Percentiles rank a stretch among this genome's conserved stretches.
Evolutionary conservation across 2,329 filamentous ascomycete species (phyloP).

Genomic region (Bipolaris sorokiniana): DNA sequence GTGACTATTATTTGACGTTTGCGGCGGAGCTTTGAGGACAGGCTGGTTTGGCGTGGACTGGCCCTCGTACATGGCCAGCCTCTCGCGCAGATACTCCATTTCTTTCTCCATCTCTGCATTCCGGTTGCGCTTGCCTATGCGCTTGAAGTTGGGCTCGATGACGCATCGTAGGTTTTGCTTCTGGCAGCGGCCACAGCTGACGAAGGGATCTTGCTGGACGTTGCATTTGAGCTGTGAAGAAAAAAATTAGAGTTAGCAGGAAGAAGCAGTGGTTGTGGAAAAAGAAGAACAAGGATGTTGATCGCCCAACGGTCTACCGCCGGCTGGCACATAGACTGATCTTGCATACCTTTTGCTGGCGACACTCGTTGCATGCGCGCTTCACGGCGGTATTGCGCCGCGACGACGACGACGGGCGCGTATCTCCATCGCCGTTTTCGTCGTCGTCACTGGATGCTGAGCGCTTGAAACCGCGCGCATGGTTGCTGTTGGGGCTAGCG

Average conservation of each 20-base stretch:
- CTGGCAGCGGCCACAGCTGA: slow-evolving; percentile 76
- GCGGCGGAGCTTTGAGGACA: slow-evolving; percentile 35
- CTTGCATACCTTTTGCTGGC: slow-evolving; percentile 78
- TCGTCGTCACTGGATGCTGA: slow-evolving; percentile 48
- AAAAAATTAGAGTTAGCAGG: slow-evolving; percentile 26
- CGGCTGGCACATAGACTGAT: neutral
- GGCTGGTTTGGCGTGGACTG: slow-evolving; percentile 49
- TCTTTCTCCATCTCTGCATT: slow-evolving; percentile 88
- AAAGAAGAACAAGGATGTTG: neutral
- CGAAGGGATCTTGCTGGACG: slow-evolving; percentile 80
- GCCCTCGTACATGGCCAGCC: slow-evolving; percentile 66
- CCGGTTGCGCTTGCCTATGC: slow-evolving; percentile 79
- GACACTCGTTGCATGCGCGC: slow-evolving; percentile 82
- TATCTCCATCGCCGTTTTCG: slow-evolving; percentile 39
- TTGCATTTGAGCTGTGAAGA: slow-evolving; percentile 74
- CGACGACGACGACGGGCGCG: slow-evolving; percentile 32
- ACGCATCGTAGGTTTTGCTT: slow-evolving; percentile 83
- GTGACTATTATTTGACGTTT: slow-evolving; percentile 28
- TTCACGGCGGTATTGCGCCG: slow-evolving; percentile 57
- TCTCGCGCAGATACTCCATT: slow-evolving; percentile 65
- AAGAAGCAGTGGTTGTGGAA: neutral
- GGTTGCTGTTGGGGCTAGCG: slow-evolving; percentile 39
- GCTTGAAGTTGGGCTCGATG: slow-evolving; percentile 87
- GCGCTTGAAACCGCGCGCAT: slow-evolving; percentile 45
- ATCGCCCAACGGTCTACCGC: too few species aligned